phyloP scores from a whole-genome alignment of 305 asterid genomes.

The Fraxinus angustifolia region DNA sequence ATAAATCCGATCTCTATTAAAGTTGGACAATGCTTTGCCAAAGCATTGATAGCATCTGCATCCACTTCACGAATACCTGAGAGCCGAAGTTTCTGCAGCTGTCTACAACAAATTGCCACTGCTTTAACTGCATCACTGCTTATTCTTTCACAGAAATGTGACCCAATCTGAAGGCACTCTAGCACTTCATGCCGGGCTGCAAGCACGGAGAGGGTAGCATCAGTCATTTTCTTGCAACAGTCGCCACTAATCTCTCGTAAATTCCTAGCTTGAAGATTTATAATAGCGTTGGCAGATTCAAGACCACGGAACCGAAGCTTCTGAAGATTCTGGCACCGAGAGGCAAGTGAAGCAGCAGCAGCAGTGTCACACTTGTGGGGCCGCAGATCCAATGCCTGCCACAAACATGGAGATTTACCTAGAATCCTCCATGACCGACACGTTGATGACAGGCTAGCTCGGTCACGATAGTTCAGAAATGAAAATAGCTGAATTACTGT shows the following conservation, averaged over 20 bases:
- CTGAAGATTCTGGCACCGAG: constrained; percentile 60
- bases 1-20: constrained; percentile 70
- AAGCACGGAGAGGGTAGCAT: constrained; percentile 67
- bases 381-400: constrained; percentile 72
- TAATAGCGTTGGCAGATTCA: constrained; percentile 74
- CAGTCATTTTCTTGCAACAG: constrained; percentile 64
- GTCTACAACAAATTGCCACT: constrained; percentile 63
- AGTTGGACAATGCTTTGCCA: constrained; percentile 58
- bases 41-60: constrained; percentile 65
- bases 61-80: constrained; percentile 73
- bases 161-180: constrained; percentile 81
- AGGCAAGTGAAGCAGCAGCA: constrained; percentile 58
- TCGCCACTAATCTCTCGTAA: constrained; percentile 71
- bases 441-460: constrained; percentile 85
- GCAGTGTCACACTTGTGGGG: constrained; percentile 61
- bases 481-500: constrained; percentile 70
- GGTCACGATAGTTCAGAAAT: constrained; percentile 70
- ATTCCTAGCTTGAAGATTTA: constrained; percentile 60
- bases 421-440: constrained; percentile 72
- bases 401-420: constrained; percentile 65
- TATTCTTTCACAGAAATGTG: constrained; percentile 77
- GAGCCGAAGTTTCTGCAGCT: constrained; percentile 59
- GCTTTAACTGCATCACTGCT: constrained; percentile 76
- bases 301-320: constrained; percentile 80
- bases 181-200: constrained; percentile 79